Percentiles rank a stretch among this genome's conserved stretches.
Evolutionary conservation across 495 filamentous ascomycete genomes (phyloP).

Genomic region (Penicillium daleae): DNA sequence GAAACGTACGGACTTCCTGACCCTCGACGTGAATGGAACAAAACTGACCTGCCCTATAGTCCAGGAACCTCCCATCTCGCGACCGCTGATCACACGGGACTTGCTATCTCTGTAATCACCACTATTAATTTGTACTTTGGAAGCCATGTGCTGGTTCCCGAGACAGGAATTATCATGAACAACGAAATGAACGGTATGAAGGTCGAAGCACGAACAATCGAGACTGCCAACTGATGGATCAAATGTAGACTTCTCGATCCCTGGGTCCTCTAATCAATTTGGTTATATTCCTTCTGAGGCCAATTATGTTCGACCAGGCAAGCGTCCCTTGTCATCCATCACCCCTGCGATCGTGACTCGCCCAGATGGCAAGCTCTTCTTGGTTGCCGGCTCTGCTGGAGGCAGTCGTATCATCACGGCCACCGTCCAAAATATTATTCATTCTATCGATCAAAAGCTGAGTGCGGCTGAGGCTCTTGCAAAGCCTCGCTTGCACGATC

Average conservation of each 20-base stretch:
- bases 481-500: constrained; percentile 76
- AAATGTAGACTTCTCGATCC: constrained; percentile 71
- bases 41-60: constrained; percentile 24
- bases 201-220: not conserved
- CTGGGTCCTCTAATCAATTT: constrained; percentile 73
- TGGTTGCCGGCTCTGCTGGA: constrained; percentile 77
- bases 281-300: constrained; percentile 77
- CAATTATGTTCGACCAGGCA: constrained; percentile 81
- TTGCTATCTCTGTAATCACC: constrained; percentile 74
- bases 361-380: constrained; percentile 66
- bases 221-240: not conserved
- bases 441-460: constrained; percentile 68
- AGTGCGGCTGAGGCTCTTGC: constrained; percentile 63
- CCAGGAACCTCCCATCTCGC: constrained; percentile 79
- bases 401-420: constrained; percentile 88
- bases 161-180: constrained; percentile 88
- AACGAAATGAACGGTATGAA: constrained; percentile 83
- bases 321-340: constrained; percentile 80
- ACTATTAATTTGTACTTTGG: constrained; percentile 90
- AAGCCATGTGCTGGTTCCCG: constrained; percentile 72
- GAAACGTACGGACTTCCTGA: constrained; percentile 51
- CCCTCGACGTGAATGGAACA: not conserved
- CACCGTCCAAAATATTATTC: constrained; percentile 74
- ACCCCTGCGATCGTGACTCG: constrained; percentile 75
- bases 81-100: constrained; percentile 66